phyloP scores from a whole-genome alignment of 2,329 filamentous ascomycete species.

The Pseudocercospora fuligena region DNA sequence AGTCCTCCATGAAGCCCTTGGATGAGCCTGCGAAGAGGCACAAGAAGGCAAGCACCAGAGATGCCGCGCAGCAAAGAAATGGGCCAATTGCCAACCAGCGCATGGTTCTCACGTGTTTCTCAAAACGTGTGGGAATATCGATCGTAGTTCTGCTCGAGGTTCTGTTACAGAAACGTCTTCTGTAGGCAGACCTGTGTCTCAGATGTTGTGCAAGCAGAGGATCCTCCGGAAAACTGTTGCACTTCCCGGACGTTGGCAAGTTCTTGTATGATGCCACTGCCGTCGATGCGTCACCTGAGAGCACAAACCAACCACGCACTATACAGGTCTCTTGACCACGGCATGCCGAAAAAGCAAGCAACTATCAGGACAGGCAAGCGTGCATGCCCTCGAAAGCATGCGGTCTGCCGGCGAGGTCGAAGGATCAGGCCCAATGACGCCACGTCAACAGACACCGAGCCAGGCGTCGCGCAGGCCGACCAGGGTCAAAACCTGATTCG shows the following conservation, averaged over 20 bases:
- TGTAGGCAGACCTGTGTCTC: not conserved
- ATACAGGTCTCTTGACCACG: not conserved
- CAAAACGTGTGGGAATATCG: not conserved
- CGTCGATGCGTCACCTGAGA: conserved; percentile 1
- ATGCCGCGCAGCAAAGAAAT: conserved; percentile 52
- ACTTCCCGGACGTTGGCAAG: not conserved
- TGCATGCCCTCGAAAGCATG: not conserved
- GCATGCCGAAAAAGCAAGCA: conserved; percentile 3
- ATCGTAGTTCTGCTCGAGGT: not conserved
- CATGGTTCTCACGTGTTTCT: conserved; percentile 22
- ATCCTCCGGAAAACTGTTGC: not conserved
- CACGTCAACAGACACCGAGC: conserved; percentile 8
- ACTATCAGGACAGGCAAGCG: not conserved
- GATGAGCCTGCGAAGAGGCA: conserved; percentile 66
- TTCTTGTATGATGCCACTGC: not conserved
- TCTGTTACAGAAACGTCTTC: not conserved
- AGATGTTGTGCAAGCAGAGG: not conserved
- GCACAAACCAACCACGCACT: not conserved
- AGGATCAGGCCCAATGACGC: conserved; percentile 7
- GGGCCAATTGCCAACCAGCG: conserved; percentile 32
- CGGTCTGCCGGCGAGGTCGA: not conserved
- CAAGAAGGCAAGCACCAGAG: conserved; percentile 62
- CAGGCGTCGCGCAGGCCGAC: conserved; percentile 2
- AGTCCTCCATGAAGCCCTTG: conserved; percentile 60
- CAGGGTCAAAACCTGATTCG: conserved; percentile 8